Conservation (phyloP, 2,329 filamentous ascomycete species). For the Ascochyta viciae-villosae region DNA sequence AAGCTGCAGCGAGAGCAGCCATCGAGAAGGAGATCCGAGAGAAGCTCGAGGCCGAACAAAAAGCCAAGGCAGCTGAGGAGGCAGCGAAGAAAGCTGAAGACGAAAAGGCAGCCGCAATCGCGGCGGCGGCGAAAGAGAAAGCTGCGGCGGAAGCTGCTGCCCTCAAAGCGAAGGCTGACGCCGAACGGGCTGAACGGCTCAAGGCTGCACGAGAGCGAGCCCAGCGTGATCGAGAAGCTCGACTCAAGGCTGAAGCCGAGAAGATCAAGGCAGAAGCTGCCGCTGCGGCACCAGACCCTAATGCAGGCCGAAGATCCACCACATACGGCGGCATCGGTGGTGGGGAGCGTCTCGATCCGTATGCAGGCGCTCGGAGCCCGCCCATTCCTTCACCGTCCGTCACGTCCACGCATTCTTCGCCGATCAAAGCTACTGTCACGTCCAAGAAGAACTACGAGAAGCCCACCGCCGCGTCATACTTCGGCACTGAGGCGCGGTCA, state of each 20-base stretch:
- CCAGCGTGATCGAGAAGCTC: constrained; percentile 47
- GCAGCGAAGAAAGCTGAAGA: constrained; percentile 48
- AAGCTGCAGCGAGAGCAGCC: constrained; percentile 46
- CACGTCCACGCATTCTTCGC: constrained; percentile 47
- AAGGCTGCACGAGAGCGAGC: constrained; percentile 51
- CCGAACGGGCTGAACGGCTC: constrained; percentile 44
- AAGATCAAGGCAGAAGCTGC: constrained; percentile 38
- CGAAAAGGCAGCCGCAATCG: constrained; percentile 42
- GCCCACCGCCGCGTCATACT: constrained; percentile 64
- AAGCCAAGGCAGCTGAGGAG: constrained; percentile 48
- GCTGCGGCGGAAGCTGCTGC: constrained; percentile 40
- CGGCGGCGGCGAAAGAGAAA: constrained; percentile 43
- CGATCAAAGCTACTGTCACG: constrained; percentile 49
- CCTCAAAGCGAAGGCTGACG: constrained; percentile 43
- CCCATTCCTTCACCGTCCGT: constrained; percentile 56
- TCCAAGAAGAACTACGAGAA: constrained; percentile 54
- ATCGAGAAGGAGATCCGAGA: constrained; percentile 53
- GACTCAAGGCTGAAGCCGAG: constrained; percentile 46
- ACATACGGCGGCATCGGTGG: constrained; percentile 58
- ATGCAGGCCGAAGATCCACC: constrained; percentile 38
- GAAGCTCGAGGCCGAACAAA: constrained; percentile 50
- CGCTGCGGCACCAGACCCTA: constrained; percentile 28
- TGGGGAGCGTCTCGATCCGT: constrained; percentile 74
- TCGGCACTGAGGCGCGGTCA: constrained; percentile 56
- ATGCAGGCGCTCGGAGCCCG: constrained; percentile 65